Evolutionary conservation across 2,329 filamentous ascomycete species (phyloP).

Genomic region (Didymellaceae sp.): DNA sequence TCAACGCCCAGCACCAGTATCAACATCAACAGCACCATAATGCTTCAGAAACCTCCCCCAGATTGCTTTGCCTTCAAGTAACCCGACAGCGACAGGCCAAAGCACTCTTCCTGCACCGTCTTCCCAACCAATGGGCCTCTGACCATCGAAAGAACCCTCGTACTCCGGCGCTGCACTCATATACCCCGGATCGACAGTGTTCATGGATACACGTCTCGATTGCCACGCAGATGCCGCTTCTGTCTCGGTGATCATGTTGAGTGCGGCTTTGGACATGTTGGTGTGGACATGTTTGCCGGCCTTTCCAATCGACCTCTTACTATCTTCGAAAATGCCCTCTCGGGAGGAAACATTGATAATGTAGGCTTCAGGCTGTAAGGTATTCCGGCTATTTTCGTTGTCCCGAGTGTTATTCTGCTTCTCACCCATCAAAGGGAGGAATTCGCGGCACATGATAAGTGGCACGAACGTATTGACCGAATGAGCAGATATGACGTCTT

Average conservation of each 20-base stretch:
- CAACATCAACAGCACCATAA: slow-evolving; percentile 18
- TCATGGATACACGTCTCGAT: slow-evolving; percentile 12
- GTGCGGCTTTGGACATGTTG: slow-evolving; percentile 25
- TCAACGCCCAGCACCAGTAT: slow-evolving; percentile 13
- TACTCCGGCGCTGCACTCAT: slow-evolving; percentile 24
- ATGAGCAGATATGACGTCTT: slow-evolving; percentile 23
- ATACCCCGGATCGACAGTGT: slow-evolving; percentile 22
- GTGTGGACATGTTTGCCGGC: slow-evolving; percentile 14
- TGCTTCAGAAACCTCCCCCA: slow-evolving; percentile 24
- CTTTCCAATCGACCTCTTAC: slow-evolving; percentile 7
- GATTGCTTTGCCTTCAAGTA: slow-evolving; percentile 8
- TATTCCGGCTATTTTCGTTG: not conserved
- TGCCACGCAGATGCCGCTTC: slow-evolving; percentile 18
- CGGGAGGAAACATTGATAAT: slow-evolving; percentile 26
- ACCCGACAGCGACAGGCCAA: slow-evolving; percentile 21
- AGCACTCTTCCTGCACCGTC: slow-evolving; percentile 20
- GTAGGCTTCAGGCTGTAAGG: slow-evolving; percentile 14
- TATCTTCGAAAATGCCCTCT: slow-evolving; percentile 24
- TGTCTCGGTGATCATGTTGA: slow-evolving; percentile 26
- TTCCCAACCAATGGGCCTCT: slow-evolving; percentile 21
- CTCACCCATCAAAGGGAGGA: slow-evolving; percentile 18
- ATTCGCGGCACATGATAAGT: slow-evolving; percentile 21
- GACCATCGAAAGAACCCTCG: slow-evolving; percentile 16
- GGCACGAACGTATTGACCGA: slow-evolving; percentile 24
- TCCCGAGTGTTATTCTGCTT: not conserved